Evolutionary conservation across 805 yeast species (phyloP), one percentile per base, ranked within the genome.

Genomic region (Sugiyamaella mastotermitis): DNA sequence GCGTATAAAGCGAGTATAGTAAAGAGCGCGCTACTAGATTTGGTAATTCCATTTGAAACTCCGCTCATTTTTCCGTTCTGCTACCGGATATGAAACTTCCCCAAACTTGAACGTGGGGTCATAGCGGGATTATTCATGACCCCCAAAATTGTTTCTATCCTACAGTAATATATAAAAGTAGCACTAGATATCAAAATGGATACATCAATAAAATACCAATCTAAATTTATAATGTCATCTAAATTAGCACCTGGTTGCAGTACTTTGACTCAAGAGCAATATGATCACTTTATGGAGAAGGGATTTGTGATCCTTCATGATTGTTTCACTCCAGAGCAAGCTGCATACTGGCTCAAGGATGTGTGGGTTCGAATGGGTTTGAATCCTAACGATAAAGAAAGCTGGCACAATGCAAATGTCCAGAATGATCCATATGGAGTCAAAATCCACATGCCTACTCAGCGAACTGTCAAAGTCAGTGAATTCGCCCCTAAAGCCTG

Each of bases 361-460:
- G 40, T 37, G 7, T 38, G 41, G 41, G 33, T 38, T 18, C 29
- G 41, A n/a, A 15, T 38, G 24, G 41, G 41, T n/a, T 24, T 38
- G 14, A 24, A 38, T 15, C 41, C 41, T 10, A 38, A 32, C 21
- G 37, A 38, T 18, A 31, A 27, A 15, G 17, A 28, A 14, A 38
- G 25, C 27, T 38, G 41, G 41, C 23, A 18, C 19, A 38, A 38
- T 18, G 32, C 32, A 4, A 32, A 22, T 10, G 38, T 35, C 28
- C n/a, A 22, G 14, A 32, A 35, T 4, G 38, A 35, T 29, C 28
- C 27, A n/a, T 35, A 24, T 25, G 38, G 38, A 4, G 38, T 29
- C 10, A 31, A 32, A 20, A 33, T 38, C 32, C 41, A 38, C 20
- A 23, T 38, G 36, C 41, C 41, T 3, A 16, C 31, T 16, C 41